Conservation (phyloP, 2,329 filamentous ascomycete genomes). For the Botryosphaeria dothidea region DNA sequence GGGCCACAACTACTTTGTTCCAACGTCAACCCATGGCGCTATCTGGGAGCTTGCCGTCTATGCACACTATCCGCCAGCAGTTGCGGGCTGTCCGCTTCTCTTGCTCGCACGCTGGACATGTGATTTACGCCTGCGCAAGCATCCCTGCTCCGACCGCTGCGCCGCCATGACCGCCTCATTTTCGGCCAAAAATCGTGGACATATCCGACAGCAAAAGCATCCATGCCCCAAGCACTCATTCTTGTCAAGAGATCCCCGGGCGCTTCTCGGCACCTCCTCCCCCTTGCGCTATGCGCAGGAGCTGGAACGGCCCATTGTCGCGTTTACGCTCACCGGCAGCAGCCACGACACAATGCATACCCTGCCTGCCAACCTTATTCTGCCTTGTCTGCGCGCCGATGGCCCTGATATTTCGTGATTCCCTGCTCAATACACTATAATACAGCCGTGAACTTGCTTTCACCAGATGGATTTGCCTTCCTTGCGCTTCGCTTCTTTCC, state of each 20-base stretch:
- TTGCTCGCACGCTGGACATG: neutral
- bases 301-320: neutral
- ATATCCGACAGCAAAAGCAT: neutral
- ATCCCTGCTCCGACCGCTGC: neutral
- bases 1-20: constrained; percentile 11
- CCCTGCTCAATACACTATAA: constrained; percentile 4
- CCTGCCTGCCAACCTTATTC: neutral
- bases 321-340: neutral
- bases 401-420: neutral
- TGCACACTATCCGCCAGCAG: neutral
- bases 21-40: neutral
- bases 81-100: neutral
- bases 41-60: neutral
- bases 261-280: neutral
- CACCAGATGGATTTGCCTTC: constrained; percentile 12
- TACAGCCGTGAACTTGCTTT: neutral
- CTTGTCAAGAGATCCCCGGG: neutral
- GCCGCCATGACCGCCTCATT: neutral
- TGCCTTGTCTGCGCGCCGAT: neutral
- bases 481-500: constrained; percentile 45
- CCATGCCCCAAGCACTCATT: neutral
- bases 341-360: neutral
- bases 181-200: neutral
- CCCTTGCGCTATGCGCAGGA: neutral
- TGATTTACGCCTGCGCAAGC: too few species aligned